phyloP scores from a whole-genome alignment of 1,284 basidiomycete genomes.

The Flammula alnicola region DNA sequence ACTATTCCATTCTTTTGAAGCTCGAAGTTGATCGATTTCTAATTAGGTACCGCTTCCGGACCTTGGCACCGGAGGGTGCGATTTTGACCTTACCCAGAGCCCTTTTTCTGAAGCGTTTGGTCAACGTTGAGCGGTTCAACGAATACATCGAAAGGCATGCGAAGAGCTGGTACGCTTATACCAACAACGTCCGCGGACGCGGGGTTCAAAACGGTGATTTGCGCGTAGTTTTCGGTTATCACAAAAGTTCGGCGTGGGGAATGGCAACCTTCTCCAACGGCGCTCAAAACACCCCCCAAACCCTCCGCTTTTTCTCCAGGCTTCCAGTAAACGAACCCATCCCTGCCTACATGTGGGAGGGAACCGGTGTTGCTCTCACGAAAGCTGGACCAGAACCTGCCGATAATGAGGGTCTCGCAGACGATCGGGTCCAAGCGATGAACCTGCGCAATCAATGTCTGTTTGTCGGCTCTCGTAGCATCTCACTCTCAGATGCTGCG shows the following conservation, averaged over 20 bases:
- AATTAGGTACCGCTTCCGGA: not conserved
- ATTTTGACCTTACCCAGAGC: constrained; percentile 3
- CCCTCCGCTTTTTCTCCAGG: not conserved
- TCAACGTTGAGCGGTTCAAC: not conserved
- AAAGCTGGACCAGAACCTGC: not conserved
- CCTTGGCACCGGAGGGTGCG: not conserved
- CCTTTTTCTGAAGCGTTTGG: not conserved
- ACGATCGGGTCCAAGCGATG: not conserved
- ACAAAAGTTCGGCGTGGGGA: not conserved
- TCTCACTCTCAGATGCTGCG: not conserved
- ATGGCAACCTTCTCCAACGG: constrained; percentile 3
- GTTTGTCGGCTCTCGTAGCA: not conserved
- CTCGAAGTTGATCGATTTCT: not conserved
- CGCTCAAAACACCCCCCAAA: not conserved
- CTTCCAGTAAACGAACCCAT: no score
- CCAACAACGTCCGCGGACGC: not conserved
- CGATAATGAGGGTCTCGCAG: not conserved
- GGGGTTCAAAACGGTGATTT: not conserved
- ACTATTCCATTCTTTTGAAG: no score
- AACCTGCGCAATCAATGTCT: constrained; percentile 1
- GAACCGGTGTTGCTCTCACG: not conserved
- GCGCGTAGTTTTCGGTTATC: not conserved
- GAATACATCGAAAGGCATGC: not conserved
- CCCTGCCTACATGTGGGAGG: no score
- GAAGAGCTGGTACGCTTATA: not conserved